Evolutionary conservation across 2,329 filamentous ascomycete genomes (phyloP), one percentile per base, ranked within the genome.

Genomic region (Fulvia fulva): DNA sequence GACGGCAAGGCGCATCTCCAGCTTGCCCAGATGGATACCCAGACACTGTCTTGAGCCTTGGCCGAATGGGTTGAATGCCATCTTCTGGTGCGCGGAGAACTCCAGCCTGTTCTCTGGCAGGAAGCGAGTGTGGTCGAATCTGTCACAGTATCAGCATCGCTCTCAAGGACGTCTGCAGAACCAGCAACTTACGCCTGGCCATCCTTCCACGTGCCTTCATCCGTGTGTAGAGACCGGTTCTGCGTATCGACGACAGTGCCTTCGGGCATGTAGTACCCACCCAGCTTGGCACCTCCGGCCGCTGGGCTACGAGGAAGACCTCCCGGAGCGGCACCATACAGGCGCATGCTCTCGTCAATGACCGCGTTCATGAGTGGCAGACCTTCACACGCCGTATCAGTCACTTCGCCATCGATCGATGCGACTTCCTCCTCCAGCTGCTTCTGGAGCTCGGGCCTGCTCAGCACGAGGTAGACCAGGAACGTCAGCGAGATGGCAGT

Each of bases 211-310:
- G 44, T 47, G 44, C 9, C 44, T 3, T 55, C 46, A 32, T 75
- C 70, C 28, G 73, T 70, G 56, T 75, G 73, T 43, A 73, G 60
- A 6, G 71, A 73, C 58, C 72, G 76, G 4, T 73, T 71, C 51
- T 75, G 70, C 2, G 73, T 74, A 47, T 66, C 68, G 43, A 76
- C 73, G 0, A 68, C 71, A 0, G 63, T 69, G 3, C 70, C 71
- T 0, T 55, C 61, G 0, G 74, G 72, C 14, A 76, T 63, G 53
- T 65, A 69, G 61, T 74, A 60, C 5, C 70, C 70, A 23, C 62
- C 62, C 6, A 76, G 60, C 1, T 53, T 67, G 25, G 60, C 61
- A 4, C 73, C 74, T 16, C 69, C 67, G 12, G 62, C 53, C 2
- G 74, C 73, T 4, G 71, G 68, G 12, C 68, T 64, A 8, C 74